Evolutionary conservation across 495 filamentous ascomycete species (phyloP).

Genomic region (Paragyromitra xinjiangensis): DNA sequence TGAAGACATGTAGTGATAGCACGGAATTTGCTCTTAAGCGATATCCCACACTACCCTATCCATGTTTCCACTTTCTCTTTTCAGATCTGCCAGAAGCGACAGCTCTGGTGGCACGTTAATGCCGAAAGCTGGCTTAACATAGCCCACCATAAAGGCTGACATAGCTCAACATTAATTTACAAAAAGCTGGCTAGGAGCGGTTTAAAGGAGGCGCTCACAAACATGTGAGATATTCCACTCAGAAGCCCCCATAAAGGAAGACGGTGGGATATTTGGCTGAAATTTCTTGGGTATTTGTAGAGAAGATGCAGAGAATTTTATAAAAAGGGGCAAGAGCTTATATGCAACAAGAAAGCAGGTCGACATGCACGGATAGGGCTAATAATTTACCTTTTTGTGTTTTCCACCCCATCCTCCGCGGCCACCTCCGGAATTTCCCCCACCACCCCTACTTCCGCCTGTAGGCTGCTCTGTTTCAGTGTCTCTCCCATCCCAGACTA

Average conservation of each 20-base stretch:
- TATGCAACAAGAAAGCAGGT: conserved; percentile 43
- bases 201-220: conserved; percentile 17
- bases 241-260: conserved; percentile 5
- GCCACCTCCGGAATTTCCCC: conserved; percentile 35
- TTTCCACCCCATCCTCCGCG: conserved; percentile 51
- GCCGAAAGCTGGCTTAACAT: conserved; percentile 23
- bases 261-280: conserved; percentile 18
- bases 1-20: conserved; percentile 13
- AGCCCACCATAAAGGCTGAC: conserved; percentile 16
- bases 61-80: conserved; percentile 14
- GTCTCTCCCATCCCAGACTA: conserved; percentile 50
- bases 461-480: conserved; percentile 38
- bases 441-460: conserved; percentile 22
- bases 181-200: conserved; percentile 17
- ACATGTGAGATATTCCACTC: conserved; percentile 21
- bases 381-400: conserved; percentile 56
- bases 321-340: conserved; percentile 26
- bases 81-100: conserved; percentile 19
- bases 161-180: conserved; percentile 50
- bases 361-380: conserved; percentile 46
- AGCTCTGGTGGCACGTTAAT: conserved; percentile 10
- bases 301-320: conserved; percentile 28
- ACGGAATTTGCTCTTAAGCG: conserved; percentile 33
- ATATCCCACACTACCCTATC: conserved; percentile 19
- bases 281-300: conserved; percentile 35